phyloP scores from a whole-genome alignment of 1,284 basidiomycete genomes.

The Boletus smithii region DNA sequence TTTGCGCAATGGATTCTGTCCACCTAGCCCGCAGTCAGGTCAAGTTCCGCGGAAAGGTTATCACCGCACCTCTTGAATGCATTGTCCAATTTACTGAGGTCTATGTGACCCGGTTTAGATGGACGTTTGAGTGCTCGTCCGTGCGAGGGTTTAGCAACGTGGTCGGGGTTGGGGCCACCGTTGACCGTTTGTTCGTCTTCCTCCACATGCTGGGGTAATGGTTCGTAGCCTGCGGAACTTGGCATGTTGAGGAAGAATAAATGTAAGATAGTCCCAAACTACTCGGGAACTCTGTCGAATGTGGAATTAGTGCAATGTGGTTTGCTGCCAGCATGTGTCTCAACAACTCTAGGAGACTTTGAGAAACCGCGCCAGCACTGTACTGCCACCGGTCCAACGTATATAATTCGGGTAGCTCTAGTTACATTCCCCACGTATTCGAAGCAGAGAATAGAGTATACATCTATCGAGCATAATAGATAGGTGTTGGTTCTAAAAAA shows the following conservation, averaged over 20 bases:
- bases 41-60: slow-evolving; percentile 5
- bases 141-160: slow-evolving; percentile 30
- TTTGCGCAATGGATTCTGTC: slow-evolving; percentile 82
- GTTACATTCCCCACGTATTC: no score
- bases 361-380: slow-evolving; percentile 5
- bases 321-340: slow-evolving; percentile 13
- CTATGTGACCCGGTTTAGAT: slow-evolving; percentile 60
- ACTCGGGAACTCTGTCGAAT: slow-evolving; percentile 1
- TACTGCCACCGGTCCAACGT: slow-evolving; percentile 20
- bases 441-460: not conserved
- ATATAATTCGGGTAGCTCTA: no score
- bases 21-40: slow-evolving; percentile 46
- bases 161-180: slow-evolving; percentile 34
- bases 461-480: not conserved
- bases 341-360: slow-evolving; percentile 15
- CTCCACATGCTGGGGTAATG: slow-evolving; percentile 55
- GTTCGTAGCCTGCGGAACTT: slow-evolving; percentile 60
- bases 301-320: slow-evolving; percentile 16
- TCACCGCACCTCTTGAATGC: slow-evolving; percentile 71
- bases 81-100: slow-evolving; percentile 71
- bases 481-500: not conserved
- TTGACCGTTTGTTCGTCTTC: slow-evolving; percentile 55
- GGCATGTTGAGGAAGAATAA: slow-evolving; percentile 39
- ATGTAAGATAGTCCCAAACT: slow-evolving; percentile 6
- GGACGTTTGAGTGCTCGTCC: slow-evolving; percentile 46